phyloP scores from a whole-genome alignment of 768 basidiomycete species.

The Lactarius quietus region DNA sequence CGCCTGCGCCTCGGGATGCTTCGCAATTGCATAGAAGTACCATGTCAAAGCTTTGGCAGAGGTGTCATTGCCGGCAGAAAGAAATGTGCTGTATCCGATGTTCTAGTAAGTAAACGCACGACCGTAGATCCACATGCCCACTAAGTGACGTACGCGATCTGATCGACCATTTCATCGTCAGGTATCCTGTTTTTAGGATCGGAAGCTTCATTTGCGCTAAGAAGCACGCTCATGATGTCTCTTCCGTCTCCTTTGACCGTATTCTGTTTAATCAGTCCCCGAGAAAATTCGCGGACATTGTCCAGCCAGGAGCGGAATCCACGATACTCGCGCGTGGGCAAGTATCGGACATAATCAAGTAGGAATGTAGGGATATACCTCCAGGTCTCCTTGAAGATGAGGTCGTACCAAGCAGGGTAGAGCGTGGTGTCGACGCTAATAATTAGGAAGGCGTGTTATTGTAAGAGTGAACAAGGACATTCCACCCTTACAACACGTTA shows the following conservation, averaged over 20 bases:
- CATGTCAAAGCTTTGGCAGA: not conserved
- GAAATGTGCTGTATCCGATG: not conserved
- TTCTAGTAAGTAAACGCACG: not conserved
- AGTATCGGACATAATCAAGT: not conserved
- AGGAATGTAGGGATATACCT: not conserved
- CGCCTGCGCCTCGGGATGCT: constrained; percentile 3
- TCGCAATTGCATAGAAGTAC: constrained; percentile 2
- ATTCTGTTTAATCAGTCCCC: not conserved
- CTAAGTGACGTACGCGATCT: not conserved
- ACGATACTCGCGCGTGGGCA: not conserved
- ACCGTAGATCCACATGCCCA: not conserved
- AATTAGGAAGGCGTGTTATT: not conserved
- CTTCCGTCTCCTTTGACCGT: not conserved
- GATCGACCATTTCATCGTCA: not conserved
- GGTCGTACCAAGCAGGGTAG: constrained; percentile 8
- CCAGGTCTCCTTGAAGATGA: not conserved
- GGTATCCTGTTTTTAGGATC: not conserved
- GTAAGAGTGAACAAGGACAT: not conserved
- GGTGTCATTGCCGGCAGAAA: not conserved
- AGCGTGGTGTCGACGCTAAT: constrained; percentile 5
- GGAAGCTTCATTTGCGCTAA: not conserved
- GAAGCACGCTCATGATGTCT: not conserved
- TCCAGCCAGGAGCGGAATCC: not conserved
- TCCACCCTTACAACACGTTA: constrained; percentile 27
- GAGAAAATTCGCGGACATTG: not conserved